Conservation (phyloP, 352 stramenopile genomes). For the Phytophthora pseudosyringae region DNA sequence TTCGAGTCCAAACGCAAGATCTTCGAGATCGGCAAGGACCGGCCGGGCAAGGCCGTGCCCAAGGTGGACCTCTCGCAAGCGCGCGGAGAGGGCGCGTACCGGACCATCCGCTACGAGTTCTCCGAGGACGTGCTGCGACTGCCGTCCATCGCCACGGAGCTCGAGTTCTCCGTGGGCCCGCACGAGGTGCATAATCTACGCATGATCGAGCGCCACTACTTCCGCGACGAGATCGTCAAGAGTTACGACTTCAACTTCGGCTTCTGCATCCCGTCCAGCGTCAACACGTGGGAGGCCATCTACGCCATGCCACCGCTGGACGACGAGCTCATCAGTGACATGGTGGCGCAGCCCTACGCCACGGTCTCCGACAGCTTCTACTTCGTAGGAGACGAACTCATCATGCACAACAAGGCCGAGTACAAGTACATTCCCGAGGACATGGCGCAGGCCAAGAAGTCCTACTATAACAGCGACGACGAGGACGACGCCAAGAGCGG, state of each 20-base stretch:
- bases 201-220: conserved; percentile 98
- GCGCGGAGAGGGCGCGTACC: conserved; percentile 89
- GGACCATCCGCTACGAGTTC: conserved; percentile 96
- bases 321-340: conserved; percentile 94
- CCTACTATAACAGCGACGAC: conserved; percentile 90
- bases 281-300: conserved; percentile 96
- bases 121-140: conserved; percentile 93
- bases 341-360: conserved; percentile 94
- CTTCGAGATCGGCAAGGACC: conserved; percentile 92
- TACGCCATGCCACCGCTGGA: conserved; percentile 94
- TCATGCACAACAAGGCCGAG: conserved; percentile 97
- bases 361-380: conserved; percentile 97
- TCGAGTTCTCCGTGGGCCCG: conserved; percentile 94
- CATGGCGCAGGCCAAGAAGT: conserved; percentile 90
- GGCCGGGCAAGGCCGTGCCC: conserved; percentile 65
- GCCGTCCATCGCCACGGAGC: conserved; percentile 87
- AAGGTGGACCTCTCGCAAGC: conserved; percentile 88
- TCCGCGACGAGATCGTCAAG: conserved; percentile 94
- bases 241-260: conserved; percentile 97
- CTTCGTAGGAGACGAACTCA: conserved; percentile 95
- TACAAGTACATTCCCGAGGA: conserved; percentile 95
- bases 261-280: conserved; percentile 96
- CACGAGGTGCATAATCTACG: conserved; percentile 91
- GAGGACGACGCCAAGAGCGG: conserved; percentile 72
- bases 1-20: conserved; percentile 95